Percentiles rank a stretch among this genome's conserved stretches.
Conservation (phyloP, 352 stramenopile species). For the Phytophthora tentaculata region DNA sequence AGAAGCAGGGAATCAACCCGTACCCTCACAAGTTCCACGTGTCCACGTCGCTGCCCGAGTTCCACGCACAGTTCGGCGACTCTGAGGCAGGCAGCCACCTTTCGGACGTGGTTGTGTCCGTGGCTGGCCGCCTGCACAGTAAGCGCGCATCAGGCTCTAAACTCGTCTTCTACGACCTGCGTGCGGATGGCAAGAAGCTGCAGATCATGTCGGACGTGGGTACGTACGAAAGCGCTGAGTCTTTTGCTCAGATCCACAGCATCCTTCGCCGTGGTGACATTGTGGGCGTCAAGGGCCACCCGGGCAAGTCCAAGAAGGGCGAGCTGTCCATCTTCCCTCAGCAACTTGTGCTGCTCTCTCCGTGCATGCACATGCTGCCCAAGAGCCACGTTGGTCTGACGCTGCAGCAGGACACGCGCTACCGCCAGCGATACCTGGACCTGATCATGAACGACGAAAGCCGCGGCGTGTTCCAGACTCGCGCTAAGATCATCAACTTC, state of each 20-base stretch:
- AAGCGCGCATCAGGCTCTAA: slow-evolving; percentile 96
- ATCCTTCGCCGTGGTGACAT: slow-evolving; percentile 96
- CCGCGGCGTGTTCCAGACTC: slow-evolving; percentile 93
- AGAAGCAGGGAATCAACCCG: slow-evolving; percentile 92
- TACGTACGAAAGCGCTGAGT: slow-evolving; percentile 61
- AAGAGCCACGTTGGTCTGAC: slow-evolving; percentile 78
- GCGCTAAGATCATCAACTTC: slow-evolving; percentile 94
- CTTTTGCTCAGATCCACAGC: slow-evolving; percentile 87
- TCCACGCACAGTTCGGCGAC: slow-evolving; percentile 86
- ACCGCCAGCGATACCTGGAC: slow-evolving; percentile 95
- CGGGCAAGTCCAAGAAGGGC: slow-evolving; percentile 98
- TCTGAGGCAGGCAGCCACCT: slow-evolving; percentile 86
- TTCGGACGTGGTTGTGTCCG: slow-evolving; percentile 83
- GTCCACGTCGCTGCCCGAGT: slow-evolving; percentile 94
- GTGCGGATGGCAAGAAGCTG: slow-evolving; percentile 94
- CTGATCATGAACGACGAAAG: slow-evolving; percentile 97
- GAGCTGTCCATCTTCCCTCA: slow-evolving; percentile 97
- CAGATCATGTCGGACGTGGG: slow-evolving; percentile 97
- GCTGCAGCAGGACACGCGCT: slow-evolving; percentile 79
- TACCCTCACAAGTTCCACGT: slow-evolving; percentile 99
- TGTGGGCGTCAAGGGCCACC: slow-evolving; percentile 93
- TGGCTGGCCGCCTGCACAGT: slow-evolving; percentile 96
- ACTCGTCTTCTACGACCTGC: slow-evolving; percentile 98
- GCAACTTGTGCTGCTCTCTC: slow-evolving; percentile 75
- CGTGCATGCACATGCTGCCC: slow-evolving; percentile 88